Evolutionary conservation across 2,329 filamentous ascomycete genomes (phyloP).

Genomic region (Pyricularia sp.): DNA sequence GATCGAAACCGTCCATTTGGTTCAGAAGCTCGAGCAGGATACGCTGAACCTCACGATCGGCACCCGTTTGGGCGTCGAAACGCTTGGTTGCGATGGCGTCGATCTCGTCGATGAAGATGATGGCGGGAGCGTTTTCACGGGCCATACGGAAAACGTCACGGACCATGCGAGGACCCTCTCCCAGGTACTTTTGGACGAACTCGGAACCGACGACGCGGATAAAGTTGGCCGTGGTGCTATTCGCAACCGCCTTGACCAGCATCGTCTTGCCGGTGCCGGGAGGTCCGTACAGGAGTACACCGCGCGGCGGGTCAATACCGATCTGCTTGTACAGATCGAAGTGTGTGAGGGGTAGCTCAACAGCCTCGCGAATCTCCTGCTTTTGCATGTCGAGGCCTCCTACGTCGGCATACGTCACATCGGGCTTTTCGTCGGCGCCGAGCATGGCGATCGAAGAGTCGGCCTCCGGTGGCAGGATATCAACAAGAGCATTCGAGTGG

Average conservation of each 20-base stretch:
- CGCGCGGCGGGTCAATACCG: conserved; percentile 92
- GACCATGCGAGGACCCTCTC: conserved; percentile 96
- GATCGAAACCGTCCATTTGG: conserved; percentile 99
- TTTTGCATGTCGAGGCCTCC: conserved; percentile 99
- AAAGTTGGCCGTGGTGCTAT: conserved; percentile 95
- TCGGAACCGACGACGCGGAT: conserved; percentile 97
- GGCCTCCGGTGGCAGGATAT: conserved; percentile 96
- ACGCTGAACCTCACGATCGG: conserved; percentile 95
- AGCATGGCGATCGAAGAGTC: conserved; percentile 99
- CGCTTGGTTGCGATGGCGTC: conserved; percentile 98
- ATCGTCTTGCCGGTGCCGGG: conserved; percentile 95
- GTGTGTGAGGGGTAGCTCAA: conserved; percentile 91
- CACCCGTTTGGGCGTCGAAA: conserved; percentile 96
- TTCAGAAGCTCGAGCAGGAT: conserved; percentile 95
- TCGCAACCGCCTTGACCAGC: conserved; percentile 95
- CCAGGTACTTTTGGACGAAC: conserved; percentile 97
- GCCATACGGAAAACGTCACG: conserved; percentile 99
- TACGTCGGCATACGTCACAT: conserved; percentile 95
- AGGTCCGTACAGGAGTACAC: conserved; percentile 90
- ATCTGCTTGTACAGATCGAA: conserved; percentile 99
- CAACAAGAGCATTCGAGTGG: conserved; percentile 95
- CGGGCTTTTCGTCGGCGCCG: conserved; percentile 89
- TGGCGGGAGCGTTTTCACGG: conserved; percentile 91
- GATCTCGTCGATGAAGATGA: conserved; percentile 99
- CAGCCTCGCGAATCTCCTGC: conserved; percentile 95